These are phyloP conservation scores for Sclerotinia spermophila DNA, from an alignment of 2,329 filamentous ascomycete genomes.

Conservation along the genomic window DNA sequence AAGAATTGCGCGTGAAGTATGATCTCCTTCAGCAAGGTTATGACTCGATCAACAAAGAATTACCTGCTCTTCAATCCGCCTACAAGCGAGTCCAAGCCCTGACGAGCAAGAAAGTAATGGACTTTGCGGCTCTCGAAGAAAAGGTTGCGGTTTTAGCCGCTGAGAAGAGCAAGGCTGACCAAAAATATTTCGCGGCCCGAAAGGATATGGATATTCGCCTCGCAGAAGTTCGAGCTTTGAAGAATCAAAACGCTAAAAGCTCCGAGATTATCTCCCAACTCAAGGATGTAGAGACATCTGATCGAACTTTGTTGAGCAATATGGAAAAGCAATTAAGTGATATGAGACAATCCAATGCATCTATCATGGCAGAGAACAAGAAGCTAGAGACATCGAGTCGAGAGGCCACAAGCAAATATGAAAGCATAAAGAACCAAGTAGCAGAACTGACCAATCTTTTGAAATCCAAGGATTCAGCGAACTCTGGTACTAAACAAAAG, in stretches of 20 bases:
- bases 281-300: slow-evolving; percentile 82
- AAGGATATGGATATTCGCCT: slow-evolving; percentile 87
- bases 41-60: slow-evolving; percentile 77
- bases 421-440: slow-evolving; percentile 72
- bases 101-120: slow-evolving; percentile 81
- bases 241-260: slow-evolving; percentile 81
- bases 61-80: slow-evolving; percentile 84
- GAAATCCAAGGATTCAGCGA: slow-evolving; percentile 67
- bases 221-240: slow-evolving; percentile 72
- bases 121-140: slow-evolving; percentile 73
- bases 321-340: slow-evolving; percentile 89
- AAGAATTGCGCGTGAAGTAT: slow-evolving; percentile 72
- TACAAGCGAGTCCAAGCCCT: slow-evolving; percentile 85
- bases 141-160: slow-evolving; percentile 69
- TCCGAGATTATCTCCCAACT: slow-evolving; percentile 90
- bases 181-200: slow-evolving; percentile 95
- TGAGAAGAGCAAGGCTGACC: slow-evolving; percentile 94
- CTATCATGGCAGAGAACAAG: slow-evolving; percentile 68
- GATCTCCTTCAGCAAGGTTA: slow-evolving; percentile 75
- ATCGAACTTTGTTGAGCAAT: slow-evolving; percentile 71
- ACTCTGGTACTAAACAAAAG: slow-evolving; percentile 50
- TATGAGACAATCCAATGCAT: slow-evolving; percentile 72
- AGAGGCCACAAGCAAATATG: slow-evolving; percentile 66
- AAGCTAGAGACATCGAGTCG: slow-evolving; percentile 67
- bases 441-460: slow-evolving; percentile 71